These are phyloP conservation scores for Pseudoperonospora humuli DNA, from an alignment of 352 stramenopile species.

Conservation along the genomic window DNA sequence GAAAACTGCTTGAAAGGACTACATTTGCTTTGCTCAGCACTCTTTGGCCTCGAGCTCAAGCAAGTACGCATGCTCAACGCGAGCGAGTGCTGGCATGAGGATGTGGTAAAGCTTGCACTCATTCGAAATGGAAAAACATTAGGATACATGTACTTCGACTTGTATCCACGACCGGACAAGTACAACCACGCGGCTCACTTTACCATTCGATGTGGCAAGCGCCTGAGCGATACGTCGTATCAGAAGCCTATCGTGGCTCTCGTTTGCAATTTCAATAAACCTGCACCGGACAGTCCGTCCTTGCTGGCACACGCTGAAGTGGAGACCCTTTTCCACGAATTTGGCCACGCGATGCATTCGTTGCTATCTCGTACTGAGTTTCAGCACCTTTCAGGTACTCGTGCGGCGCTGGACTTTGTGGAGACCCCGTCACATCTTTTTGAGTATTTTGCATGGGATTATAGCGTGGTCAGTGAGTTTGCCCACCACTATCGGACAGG, in stretches of 20 bases:
- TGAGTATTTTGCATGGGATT: slow-evolving; percentile 95
- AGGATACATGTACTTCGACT: slow-evolving; percentile 93
- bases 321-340: slow-evolving; percentile 98
- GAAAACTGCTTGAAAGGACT: slow-evolving; percentile 89
- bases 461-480: slow-evolving; percentile 78
- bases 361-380: slow-evolving; percentile 93
- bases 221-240: slow-evolving; percentile 46
- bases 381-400: slow-evolving; percentile 95
- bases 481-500: slow-evolving; percentile 77
- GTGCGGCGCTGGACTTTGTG: slow-evolving; percentile 92
- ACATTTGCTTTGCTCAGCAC: slow-evolving; percentile 70
- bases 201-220: slow-evolving; percentile 92
- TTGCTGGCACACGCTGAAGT: slow-evolving; percentile 90
- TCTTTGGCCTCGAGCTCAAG: slow-evolving; percentile 89
- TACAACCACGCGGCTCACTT: slow-evolving; percentile 91
- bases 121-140: slow-evolving; percentile 49
- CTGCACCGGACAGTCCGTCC: slow-evolving; percentile 53
- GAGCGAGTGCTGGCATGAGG: slow-evolving; percentile 85
- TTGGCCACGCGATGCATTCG: slow-evolving; percentile 96
- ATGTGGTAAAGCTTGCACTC: slow-evolving; percentile 88
- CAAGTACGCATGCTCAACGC: slow-evolving; percentile 61
- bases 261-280: slow-evolving; percentile 86
- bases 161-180: slow-evolving; percentile 87
- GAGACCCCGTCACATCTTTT: slow-evolving; percentile 95
- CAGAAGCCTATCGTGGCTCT: slow-evolving; percentile 94